A percentile compares a stretch with the other conserved stretches of the same genome.
Evolutionary conservation across 306 rosid genomes (phyloP).

Genomic region (Cucurbita pepo): DNA sequence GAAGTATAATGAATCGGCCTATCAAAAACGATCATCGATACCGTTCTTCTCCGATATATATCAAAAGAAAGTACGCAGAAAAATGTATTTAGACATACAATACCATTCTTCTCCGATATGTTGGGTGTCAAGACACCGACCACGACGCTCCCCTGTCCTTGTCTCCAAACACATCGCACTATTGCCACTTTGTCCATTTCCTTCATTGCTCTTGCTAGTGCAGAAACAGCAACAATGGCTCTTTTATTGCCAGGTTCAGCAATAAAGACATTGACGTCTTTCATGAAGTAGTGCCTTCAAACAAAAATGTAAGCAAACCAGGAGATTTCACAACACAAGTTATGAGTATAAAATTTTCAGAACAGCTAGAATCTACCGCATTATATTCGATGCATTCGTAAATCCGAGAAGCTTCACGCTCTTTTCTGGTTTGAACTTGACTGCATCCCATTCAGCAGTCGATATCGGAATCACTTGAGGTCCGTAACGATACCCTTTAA

Average conservation of each 20-base stretch:
- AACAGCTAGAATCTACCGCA: constrained; percentile 31
- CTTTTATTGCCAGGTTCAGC: constrained; percentile 56
- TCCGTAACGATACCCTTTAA: constrained; percentile 86
- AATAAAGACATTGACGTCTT: constrained; percentile 58
- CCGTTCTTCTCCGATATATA: neutral
- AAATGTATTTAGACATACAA: constrained; percentile 33
- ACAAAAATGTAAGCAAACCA: constrained; percentile 3
- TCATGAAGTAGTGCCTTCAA: constrained; percentile 68
- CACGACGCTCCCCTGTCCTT: constrained; percentile 52
- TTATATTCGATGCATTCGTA: constrained; percentile 50
- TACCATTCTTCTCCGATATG: constrained; percentile 35
- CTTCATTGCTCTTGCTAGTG: constrained; percentile 87
- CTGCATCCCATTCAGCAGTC: constrained; percentile 69
- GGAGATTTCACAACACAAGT: constrained; percentile 6
- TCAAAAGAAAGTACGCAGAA: neutral
- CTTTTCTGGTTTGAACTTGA: constrained; percentile 84
- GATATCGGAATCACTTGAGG: constrained; percentile 92
- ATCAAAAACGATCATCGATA: constrained; percentile 18
- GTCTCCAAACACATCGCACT: constrained; percentile 81
- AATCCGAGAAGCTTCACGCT: constrained; percentile 83
- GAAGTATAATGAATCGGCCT: constrained; percentile 86
- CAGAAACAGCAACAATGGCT: constrained; percentile 61
- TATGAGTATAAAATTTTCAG: neutral
- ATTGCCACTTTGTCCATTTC: constrained; percentile 73
- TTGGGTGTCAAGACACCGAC: constrained; percentile 79